Conservation (phyloP, 768 basidiomycete genomes). For the Mycena haematopus region DNA sequence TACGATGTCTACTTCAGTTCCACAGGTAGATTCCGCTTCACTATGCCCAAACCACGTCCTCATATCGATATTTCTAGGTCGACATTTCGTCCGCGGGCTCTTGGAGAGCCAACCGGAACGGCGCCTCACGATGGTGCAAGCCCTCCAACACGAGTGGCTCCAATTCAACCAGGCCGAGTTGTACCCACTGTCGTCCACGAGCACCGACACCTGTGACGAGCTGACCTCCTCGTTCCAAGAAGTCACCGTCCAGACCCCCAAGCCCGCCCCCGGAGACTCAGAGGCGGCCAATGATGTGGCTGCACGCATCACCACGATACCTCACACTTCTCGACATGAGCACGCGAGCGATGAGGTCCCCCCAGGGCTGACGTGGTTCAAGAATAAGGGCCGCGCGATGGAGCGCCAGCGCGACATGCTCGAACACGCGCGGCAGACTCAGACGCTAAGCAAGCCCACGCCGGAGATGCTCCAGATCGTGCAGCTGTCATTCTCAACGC, state of each 20-base stretch:
- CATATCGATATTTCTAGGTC: slow-evolving; percentile 45
- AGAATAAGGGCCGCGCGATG: slow-evolving; percentile 35
- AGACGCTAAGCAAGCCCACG: slow-evolving; percentile 53
- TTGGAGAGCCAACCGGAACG: slow-evolving; percentile 64
- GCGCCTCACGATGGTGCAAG: slow-evolving; percentile 74
- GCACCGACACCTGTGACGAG: not conserved
- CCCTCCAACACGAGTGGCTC: slow-evolving; percentile 83
- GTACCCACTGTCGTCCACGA: not conserved
- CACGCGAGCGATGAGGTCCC: slow-evolving; percentile 26
- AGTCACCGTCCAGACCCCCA: not conserved
- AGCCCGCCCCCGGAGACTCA: not conserved
- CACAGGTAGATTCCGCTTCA: slow-evolving; percentile 23
- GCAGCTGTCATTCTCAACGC: not conserved
- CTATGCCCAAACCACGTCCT: slow-evolving; percentile 38
- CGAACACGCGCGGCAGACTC: slow-evolving; percentile 50
- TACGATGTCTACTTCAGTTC: slow-evolving; percentile 35
- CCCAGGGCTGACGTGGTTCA: slow-evolving; percentile 25
- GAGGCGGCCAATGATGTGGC: no score
- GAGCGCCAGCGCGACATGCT: slow-evolving; percentile 56
- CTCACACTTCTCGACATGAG: not conserved
- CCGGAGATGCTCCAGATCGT: slow-evolving; percentile 54
- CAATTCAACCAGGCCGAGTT: slow-evolving; percentile 20
- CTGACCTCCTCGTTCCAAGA: not conserved
- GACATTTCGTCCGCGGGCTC: slow-evolving; percentile 70
- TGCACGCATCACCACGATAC: not conserved